phyloP scores from a whole-genome alignment of 2,329 filamentous ascomycete genomes.

The Fusarium sp. region DNA sequence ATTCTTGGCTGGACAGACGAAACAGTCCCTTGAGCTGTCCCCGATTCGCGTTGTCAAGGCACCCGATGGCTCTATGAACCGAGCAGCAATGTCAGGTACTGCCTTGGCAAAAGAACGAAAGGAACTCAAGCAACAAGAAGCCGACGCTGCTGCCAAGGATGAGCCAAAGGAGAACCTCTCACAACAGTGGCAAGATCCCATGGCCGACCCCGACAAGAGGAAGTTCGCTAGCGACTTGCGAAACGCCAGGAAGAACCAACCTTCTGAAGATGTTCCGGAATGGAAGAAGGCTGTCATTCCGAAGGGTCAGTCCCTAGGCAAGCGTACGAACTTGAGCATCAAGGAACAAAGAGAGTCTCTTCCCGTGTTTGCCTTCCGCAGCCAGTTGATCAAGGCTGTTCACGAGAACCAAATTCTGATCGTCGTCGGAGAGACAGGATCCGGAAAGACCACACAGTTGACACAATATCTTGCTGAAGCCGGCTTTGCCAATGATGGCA shows the following conservation, averaged over 20 bases:
- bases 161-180: slow-evolving; percentile 85
- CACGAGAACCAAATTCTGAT: slow-evolving; percentile 90
- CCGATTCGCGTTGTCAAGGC: slow-evolving; percentile 97
- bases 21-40: slow-evolving; percentile 93
- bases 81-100: slow-evolving; percentile 94
- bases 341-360: slow-evolving; percentile 93
- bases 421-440: slow-evolving; percentile 96
- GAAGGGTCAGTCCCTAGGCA: slow-evolving; percentile 84
- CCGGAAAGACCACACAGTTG: slow-evolving; percentile 95
- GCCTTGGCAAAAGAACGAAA: slow-evolving; percentile 88
- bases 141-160: slow-evolving; percentile 78
- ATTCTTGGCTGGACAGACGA: slow-evolving; percentile 95
- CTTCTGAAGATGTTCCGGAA: slow-evolving; percentile 81
- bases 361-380: slow-evolving; percentile 89
- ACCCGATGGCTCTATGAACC: slow-evolving; percentile 96
- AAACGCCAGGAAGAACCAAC: slow-evolving; percentile 70
- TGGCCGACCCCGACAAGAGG: slow-evolving; percentile 85
- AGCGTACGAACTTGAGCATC: slow-evolving; percentile 89
- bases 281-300: slow-evolving; percentile 89
- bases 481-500: slow-evolving; percentile 86
- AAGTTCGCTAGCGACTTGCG: slow-evolving; percentile 91
- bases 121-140: slow-evolving; percentile 89
- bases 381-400: slow-evolving; percentile 88
- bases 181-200: slow-evolving; percentile 96
- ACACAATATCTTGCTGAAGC: slow-evolving; percentile 96